phyloP scores from a whole-genome alignment of 2,329 filamentous ascomycete genomes.

The Capronia americana region DNA sequence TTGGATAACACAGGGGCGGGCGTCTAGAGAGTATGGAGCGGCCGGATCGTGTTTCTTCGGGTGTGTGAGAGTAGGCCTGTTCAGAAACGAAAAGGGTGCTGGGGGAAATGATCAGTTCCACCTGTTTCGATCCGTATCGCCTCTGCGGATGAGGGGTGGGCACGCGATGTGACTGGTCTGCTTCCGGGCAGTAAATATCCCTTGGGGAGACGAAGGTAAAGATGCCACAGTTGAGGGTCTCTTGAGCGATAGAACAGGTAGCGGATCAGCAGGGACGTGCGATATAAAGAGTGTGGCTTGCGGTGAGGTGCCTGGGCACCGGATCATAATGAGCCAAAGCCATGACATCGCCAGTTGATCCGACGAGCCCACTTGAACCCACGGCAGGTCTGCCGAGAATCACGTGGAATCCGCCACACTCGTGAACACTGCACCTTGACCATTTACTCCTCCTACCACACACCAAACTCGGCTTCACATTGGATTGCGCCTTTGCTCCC shows the following conservation, averaged over 20 bases:
- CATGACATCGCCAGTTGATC: constrained; percentile 13
- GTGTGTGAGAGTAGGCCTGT: neutral
- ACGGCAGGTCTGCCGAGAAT: constrained; percentile 23
- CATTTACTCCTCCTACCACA: neutral
- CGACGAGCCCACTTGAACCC: neutral
- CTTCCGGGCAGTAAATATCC: neutral
- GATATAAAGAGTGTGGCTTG: constrained; percentile 9
- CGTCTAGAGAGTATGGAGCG: neutral
- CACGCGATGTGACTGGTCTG: neutral
- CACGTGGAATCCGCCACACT: constrained; percentile 11
- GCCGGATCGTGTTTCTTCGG: neutral
- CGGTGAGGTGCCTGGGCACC: constrained; percentile 8
- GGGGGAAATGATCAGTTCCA: constrained; percentile 23
- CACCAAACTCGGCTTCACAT: neutral
- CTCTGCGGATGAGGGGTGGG: constrained; percentile 16
- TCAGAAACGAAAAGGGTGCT: neutral
- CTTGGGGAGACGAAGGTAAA: neutral
- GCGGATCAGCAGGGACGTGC: constrained; percentile 4
- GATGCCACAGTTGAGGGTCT: neutral
- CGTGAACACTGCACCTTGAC: neutral
- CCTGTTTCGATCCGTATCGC: constrained; percentile 29
- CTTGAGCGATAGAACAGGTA: constrained; percentile 5
- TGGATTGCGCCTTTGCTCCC: neutral
- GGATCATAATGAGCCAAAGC: constrained; percentile 14
- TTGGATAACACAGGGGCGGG: constrained; percentile 34